Conservation (phyloP, 345 rosid genomes). For the Hibiscus syriacus region DNA sequence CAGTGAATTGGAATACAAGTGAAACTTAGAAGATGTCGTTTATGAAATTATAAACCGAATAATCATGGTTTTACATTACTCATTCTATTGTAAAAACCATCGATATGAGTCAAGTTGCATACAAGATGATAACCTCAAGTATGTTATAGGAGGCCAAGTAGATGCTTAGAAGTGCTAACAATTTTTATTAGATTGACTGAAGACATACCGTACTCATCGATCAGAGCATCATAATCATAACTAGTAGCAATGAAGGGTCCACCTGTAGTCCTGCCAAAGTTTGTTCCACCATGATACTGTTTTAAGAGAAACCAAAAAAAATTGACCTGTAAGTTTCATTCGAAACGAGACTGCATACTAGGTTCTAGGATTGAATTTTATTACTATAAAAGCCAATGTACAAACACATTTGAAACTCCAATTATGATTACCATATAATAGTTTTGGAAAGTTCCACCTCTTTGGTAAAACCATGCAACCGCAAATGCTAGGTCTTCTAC, state of each 20-base stretch:
- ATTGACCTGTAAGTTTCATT: not conserved
- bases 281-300: slow-evolving; percentile 96
- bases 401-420: not conserved
- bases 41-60: not conserved
- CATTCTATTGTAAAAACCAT: not conserved
- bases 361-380: not conserved
- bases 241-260: slow-evolving; percentile 94
- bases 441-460: slow-evolving; percentile 94
- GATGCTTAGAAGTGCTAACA: not conserved
- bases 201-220: slow-evolving; percentile 82
- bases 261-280: slow-evolving; percentile 70
- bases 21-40: not conserved
- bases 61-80: not conserved
- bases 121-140: not conserved
- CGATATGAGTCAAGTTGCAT: not conserved
- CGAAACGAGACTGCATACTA: not conserved
- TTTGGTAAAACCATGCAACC: slow-evolving; percentile 84
- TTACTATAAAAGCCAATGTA: not conserved
- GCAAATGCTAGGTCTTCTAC: slow-evolving; percentile 89
- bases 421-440: slow-evolving; percentile 71
- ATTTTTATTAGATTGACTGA: not conserved
- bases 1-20: not conserved
- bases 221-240: slow-evolving; percentile 95
- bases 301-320: slow-evolving; percentile 16
- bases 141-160: not conserved